Base-by-base conservation (phyloP, 768 basidiomycete species). In the Trametes coccinea region DNA sequence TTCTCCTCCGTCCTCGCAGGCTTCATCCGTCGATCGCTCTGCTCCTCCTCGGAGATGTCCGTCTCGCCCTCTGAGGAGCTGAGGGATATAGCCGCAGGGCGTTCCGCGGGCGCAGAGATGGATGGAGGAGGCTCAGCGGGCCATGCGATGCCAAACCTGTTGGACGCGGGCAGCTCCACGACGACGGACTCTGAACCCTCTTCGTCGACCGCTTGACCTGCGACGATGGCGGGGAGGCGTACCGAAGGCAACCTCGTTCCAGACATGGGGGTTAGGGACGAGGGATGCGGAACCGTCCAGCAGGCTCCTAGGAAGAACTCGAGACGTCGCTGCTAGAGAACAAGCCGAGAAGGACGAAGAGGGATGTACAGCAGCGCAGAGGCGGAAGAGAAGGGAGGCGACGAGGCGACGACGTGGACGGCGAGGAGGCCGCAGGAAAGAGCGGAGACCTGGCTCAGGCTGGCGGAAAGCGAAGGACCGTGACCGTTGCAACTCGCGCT, bases 61-160 rank as follows among this genome's bases (percentile, higher is more conserved):
- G 79, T 79, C 62, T 84, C 84, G 10, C 74, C 78, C 50, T 84
- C 81, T n/a, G 80, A 80, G 1, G 82, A 82, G 67, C 78, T 80
- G 64, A 80, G 73, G 41, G 74, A 53, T 52, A 70, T 64, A 45
- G 44, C 70, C 37, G 72, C 67, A 45, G 79, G 74, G 66, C 81
- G 78, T 65, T 78, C 74, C 27, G 70, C 66, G 39, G 79, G 74
- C n/a, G 76, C 67, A 58, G 75, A 74, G 56, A 75, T 74, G 22
- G 76, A 71, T 34, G 76, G 75, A 13, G 78, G 73, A 46, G 76
- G 70, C 34, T 84, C 84, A 37, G 76, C 71, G 33, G 84, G 80
- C 81, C 83, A 85, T 37, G 84, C 82, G 57, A 88, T 74, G 41
- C 80, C 83, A 72, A 88, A 88, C 72, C 82, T 84, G 75, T 73